Evolutionary conservation across 2,329 filamentous ascomycete genomes (phyloP).

Genomic region (Aspergillus tamarii): DNA sequence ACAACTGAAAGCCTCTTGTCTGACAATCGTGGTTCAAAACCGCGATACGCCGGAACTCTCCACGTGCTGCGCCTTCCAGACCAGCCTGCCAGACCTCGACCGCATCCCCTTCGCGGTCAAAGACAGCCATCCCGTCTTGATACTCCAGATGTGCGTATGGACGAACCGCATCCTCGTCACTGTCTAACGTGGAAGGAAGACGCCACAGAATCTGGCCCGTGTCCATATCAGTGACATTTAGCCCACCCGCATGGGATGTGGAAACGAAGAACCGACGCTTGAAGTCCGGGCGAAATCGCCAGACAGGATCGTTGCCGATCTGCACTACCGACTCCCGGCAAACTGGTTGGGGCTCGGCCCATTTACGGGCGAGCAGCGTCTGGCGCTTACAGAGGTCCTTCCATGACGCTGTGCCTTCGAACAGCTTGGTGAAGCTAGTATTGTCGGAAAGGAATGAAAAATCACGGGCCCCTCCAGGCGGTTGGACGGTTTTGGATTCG

Average conservation of each 20-base stretch:
- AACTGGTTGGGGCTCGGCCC: slow-evolving; percentile 37
- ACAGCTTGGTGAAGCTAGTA: slow-evolving; percentile 38
- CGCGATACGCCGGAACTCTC: slow-evolving; percentile 45
- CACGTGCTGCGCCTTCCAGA: slow-evolving; percentile 36
- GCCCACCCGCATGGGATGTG: slow-evolving; percentile 49
- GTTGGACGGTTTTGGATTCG: slow-evolving; percentile 38
- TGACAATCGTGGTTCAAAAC: slow-evolving; percentile 47
- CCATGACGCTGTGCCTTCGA: slow-evolving; percentile 42
- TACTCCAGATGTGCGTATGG: slow-evolving; percentile 53
- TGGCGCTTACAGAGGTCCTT: slow-evolving; percentile 50
- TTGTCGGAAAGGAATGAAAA: slow-evolving; percentile 32
- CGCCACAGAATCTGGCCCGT: slow-evolving; percentile 45
- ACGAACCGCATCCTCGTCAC: slow-evolving; percentile 37
- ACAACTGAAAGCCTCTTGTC: slow-evolving; percentile 52
- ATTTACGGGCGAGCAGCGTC: slow-evolving; percentile 44
- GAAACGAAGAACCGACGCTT: slow-evolving; percentile 51
- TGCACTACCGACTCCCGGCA: slow-evolving; percentile 46
- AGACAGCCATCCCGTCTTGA: slow-evolving; percentile 50
- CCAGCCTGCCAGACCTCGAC: slow-evolving; percentile 51
- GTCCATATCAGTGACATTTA: slow-evolving; percentile 53
- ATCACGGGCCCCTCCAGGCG: slow-evolving; percentile 30
- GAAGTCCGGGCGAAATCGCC: slow-evolving; percentile 53
- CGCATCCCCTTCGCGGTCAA: slow-evolving; percentile 49
- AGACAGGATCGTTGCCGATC: slow-evolving; percentile 46
- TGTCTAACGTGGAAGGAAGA: slow-evolving; percentile 32